A percentile compares a stretch with the other conserved stretches of the same genome.
Evolutionary conservation across 2,329 filamentous ascomycete species (phyloP).

Genomic region (Rhexocercosporidium sp.): DNA sequence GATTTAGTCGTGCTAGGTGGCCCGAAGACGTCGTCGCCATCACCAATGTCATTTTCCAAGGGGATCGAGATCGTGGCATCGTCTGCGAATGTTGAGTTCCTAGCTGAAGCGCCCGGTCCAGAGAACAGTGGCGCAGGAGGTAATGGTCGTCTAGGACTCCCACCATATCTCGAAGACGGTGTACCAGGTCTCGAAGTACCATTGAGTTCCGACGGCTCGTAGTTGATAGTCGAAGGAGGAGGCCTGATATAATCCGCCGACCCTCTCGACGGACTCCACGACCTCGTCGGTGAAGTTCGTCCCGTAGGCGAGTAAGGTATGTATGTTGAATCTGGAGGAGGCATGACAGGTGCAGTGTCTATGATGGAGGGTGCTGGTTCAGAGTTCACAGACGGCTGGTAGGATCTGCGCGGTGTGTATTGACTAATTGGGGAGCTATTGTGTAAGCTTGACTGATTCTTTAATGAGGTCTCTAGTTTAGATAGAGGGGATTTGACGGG

Average conservation of each 20-base stretch:
- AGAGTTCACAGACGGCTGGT: constrained; percentile 53
- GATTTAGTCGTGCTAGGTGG: constrained; percentile 48
- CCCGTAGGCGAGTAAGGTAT: constrained; percentile 57
- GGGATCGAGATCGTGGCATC: constrained; percentile 77
- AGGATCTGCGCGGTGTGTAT: constrained; percentile 48
- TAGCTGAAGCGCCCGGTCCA: constrained; percentile 54
- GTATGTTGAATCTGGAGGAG: constrained; percentile 68
- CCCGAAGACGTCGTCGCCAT: constrained; percentile 73
- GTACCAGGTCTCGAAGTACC: constrained; percentile 90
- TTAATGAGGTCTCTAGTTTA: constrained; percentile 27
- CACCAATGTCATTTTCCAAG: constrained; percentile 58
- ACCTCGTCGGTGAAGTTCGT: constrained; percentile 58
- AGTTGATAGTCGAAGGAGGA: constrained; percentile 73
- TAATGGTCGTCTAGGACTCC: constrained; percentile 83
- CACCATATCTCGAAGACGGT: constrained; percentile 85
- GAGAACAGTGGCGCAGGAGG: constrained; percentile 89
- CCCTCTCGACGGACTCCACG: constrained; percentile 61
- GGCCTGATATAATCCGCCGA: constrained; percentile 67
- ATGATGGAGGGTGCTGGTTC: constrained; percentile 56
- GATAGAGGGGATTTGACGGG: constrained; percentile 45
- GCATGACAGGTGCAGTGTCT: constrained; percentile 64
- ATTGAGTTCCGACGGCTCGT: constrained; percentile 88
- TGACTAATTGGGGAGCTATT: constrained; percentile 32
- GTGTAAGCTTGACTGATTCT: constrained; percentile 37
- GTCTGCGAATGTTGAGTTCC: constrained; percentile 60